These are phyloP conservation scores for Emergomyces pasteurianus DNA, from an alignment of 2,329 filamentous ascomycete species.

Conservation along the genomic window DNA sequence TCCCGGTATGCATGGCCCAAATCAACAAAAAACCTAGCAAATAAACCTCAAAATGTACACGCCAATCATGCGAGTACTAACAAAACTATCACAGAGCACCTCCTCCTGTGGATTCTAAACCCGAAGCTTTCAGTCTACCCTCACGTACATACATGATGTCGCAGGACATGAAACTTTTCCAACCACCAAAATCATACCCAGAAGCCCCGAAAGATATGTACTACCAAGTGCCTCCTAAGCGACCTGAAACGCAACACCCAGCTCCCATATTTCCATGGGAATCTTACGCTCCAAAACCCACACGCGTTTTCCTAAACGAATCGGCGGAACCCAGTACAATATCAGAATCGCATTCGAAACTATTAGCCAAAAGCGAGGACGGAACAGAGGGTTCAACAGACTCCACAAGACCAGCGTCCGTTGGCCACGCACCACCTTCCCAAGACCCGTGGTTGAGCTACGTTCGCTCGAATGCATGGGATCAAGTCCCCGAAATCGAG, in stretches of 20 bases:
- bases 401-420: constrained; percentile 7
- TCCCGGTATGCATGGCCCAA: constrained; percentile 36
- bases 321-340: constrained; percentile 2
- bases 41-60: neutral
- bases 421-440: constrained; percentile 19
- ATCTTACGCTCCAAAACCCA: constrained; percentile 47
- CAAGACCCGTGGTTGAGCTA: constrained; percentile 61
- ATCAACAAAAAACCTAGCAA: neutral
- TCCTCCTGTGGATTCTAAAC: constrained; percentile 54
- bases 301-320: constrained; percentile 35
- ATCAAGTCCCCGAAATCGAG: constrained; percentile 77
- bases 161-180: constrained; percentile 59
- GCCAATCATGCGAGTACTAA: constrained; percentile 2
- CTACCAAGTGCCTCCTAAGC: constrained; percentile 58
- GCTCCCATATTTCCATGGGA: constrained; percentile 89
- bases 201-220: constrained; percentile 80
- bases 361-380: neutral
- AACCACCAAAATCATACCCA: constrained; percentile 64
- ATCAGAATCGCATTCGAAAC: neutral
- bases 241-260: constrained; percentile 48
- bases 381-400: neutral
- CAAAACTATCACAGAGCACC: constrained; percentile 40
- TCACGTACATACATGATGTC: constrained; percentile 73
- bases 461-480: constrained; percentile 79
- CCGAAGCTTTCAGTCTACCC: constrained; percentile 78